Base-by-base conservation (phyloP, 1,284 basidiomycete genomes). In the Peniophora sp. region DNA sequence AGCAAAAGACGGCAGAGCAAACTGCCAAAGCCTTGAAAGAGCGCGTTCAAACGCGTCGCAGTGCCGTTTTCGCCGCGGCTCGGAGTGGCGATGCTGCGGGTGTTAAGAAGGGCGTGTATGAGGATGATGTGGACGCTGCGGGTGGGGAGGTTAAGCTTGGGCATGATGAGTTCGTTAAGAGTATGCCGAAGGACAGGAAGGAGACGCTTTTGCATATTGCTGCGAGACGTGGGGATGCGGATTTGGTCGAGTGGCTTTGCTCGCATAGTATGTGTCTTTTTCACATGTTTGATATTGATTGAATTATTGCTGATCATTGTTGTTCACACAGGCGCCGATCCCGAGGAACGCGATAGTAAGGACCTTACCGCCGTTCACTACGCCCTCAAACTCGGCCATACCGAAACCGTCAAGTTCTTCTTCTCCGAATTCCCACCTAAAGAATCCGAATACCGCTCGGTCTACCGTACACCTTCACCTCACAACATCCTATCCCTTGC, bases 141-240 rank as follows among this genome's bases (percentile, higher is more conserved):
- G 85, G 84, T 34, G 82, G 83, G 23, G 85, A 89, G 67, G 64
- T 82, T 50, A 78, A 76, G 58, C 57, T 64, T 48, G 79, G 78
- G n/a, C 77, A 74, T 53, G 74, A 77, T 46, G 71, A 68, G 41
- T 79, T 80, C 56, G 71, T 79, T 49, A 64, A 69, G 54, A 54
- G 47, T 10, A 57, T 56, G 14, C 79, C 81, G 5, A 58, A 69
- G 48, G 84, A 86, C 63, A 68, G 69, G n/a, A 66, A 69, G 53
- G 78, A 89, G 63, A 85, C 85, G 27, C 67, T 89, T 17, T 62
- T 83, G 51, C 86, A 89, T 58, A 84, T 89, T 50, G 80, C 77
- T 45, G 72, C 75, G 3, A 67, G 62, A 50, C 67, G 70, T 48
- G 80, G 78, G 6, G 74, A 88, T 63, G 57, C 65, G 5, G 74